phyloP scores from a whole-genome alignment of 805 yeast species.

The Candida maltosa region DNA sequence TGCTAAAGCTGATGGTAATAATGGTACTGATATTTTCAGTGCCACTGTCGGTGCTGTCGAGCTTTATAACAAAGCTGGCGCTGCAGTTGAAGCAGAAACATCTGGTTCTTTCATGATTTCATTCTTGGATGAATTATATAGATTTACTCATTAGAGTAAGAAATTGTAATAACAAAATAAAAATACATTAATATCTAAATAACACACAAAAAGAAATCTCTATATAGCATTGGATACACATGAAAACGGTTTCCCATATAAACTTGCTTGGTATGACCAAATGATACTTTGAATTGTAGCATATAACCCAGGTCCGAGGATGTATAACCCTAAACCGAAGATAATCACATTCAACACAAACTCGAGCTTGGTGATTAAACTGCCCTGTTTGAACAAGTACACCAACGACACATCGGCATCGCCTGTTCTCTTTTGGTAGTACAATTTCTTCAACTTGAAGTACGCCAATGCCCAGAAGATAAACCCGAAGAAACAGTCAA shows the following conservation, averaged over 20 bases:
- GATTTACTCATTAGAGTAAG: slow-evolving; percentile 7
- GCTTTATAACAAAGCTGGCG: slow-evolving; percentile 66
- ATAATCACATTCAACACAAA: slow-evolving; percentile 32
- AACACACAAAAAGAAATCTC: not conserved
- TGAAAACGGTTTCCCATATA: slow-evolving; percentile 50
- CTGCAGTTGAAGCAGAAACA: slow-evolving; percentile 39
- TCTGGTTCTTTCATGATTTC: slow-evolving; percentile 53
- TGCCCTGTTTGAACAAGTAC: slow-evolving; percentile 18
- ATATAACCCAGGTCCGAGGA: slow-evolving; percentile 59
- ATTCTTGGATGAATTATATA: slow-evolving; percentile 42
- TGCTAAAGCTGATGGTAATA: slow-evolving; percentile 23
- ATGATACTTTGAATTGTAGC: slow-evolving; percentile 55
- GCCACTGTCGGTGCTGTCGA: slow-evolving; percentile 55
- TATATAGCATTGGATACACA: slow-evolving; percentile 35
- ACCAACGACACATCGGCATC: slow-evolving; percentile 15
- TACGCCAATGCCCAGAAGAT: slow-evolving; percentile 62
- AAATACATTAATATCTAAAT: not conserved
- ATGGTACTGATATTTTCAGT: slow-evolving; percentile 25
- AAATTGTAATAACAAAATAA: no score
- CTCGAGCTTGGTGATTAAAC: slow-evolving; percentile 31
- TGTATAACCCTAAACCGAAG: slow-evolving; percentile 48
- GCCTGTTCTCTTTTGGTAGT: slow-evolving; percentile 14
- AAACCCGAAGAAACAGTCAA: slow-evolving; percentile 66
- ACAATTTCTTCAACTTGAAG: slow-evolving; percentile 37
- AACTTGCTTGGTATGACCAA: slow-evolving; percentile 44